Percentiles rank a stretch among this genome's conserved stretches.
phyloP scores from a whole-genome alignment of 345 rosid genomes.

The Microthlaspi erraticum region DNA sequence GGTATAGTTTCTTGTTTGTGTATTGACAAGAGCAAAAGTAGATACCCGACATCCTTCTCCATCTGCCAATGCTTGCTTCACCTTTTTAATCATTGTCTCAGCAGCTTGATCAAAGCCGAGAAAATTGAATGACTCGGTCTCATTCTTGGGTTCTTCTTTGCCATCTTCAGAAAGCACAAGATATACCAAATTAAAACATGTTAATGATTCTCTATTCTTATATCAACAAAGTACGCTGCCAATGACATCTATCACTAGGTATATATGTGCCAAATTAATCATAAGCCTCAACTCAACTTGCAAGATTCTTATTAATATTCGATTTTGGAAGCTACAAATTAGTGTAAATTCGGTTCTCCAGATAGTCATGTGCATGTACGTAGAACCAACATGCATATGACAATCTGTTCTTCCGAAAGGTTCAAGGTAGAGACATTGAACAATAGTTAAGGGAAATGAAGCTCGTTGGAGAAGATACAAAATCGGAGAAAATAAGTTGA shows the following conservation, averaged over 20 bases:
- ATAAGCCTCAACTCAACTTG: constrained; percentile 9
- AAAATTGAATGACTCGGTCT: constrained; percentile 49
- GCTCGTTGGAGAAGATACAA: not conserved
- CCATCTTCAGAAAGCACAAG: constrained; percentile 54
- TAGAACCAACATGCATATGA: constrained; percentile 18
- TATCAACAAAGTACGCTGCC: not conserved
- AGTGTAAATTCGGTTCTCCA: constrained; percentile 1
- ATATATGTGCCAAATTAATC: not conserved
- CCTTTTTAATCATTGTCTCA: constrained; percentile 87
- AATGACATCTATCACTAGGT: constrained; percentile 26
- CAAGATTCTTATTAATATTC: not conserved
- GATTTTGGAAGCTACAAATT: not conserved
- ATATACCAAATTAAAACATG: not conserved
- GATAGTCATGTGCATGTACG: constrained; percentile 3
- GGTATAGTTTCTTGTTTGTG: not conserved
- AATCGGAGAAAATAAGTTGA: constrained; percentile 13
- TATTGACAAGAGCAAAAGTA: constrained; percentile 23
- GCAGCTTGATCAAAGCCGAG: constrained; percentile 82
- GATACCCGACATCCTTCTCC: constrained; percentile 98
- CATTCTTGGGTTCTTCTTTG: constrained; percentile 69
- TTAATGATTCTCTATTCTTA: constrained; percentile 15
- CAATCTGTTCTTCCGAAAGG: constrained; percentile 12
- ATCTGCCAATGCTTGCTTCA: constrained; percentile 80
- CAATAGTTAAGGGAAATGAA: not conserved
- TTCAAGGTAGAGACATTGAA: not conserved